phyloP scores from a whole-genome alignment of 768 basidiomycete species.

The Russula sp. region DNA sequence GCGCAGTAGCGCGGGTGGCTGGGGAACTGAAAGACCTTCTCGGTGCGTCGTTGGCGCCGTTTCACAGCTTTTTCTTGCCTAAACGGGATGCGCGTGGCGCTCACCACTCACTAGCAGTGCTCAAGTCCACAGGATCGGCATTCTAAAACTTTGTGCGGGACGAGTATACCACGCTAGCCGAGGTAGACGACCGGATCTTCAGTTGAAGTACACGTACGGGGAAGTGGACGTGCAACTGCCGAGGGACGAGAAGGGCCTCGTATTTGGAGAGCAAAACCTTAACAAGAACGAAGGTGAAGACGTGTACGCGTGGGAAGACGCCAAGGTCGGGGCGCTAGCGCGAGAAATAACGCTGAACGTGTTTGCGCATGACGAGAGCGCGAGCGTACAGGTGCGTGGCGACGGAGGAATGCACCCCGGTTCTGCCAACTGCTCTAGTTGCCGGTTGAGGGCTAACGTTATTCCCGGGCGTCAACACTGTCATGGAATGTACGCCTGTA shows the following conservation, averaged over 20 bases:
- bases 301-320: constrained; percentile 50
- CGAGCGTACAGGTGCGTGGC: constrained; percentile 75
- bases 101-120: constrained; percentile 43
- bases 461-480: background rate
- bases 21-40: constrained; percentile 73
- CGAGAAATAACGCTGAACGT: constrained; percentile 64
- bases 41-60: constrained; percentile 41
- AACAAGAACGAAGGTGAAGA: constrained; percentile 6
- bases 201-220: constrained; percentile 65
- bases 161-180: constrained; percentile 80
- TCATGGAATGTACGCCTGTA: constrained; percentile 41
- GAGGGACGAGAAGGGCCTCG: constrained; percentile 46
- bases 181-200: constrained; percentile 86
- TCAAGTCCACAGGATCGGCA: constrained; percentile 84
- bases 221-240: constrained; percentile 43
- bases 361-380: constrained; percentile 85
- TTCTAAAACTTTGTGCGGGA: constrained; percentile 79
- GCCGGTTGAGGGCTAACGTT: background rate
- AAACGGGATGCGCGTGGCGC: too few relatives aligned
- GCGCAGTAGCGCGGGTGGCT: constrained; percentile 24
- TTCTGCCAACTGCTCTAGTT: too few relatives aligned
- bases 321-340: constrained; percentile 46
- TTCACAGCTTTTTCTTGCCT: background rate
- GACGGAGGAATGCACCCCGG: background rate
- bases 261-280: constrained; percentile 39